phyloP scores from a whole-genome alignment of 768 basidiomycete species.

The Piloderma croceum region DNA sequence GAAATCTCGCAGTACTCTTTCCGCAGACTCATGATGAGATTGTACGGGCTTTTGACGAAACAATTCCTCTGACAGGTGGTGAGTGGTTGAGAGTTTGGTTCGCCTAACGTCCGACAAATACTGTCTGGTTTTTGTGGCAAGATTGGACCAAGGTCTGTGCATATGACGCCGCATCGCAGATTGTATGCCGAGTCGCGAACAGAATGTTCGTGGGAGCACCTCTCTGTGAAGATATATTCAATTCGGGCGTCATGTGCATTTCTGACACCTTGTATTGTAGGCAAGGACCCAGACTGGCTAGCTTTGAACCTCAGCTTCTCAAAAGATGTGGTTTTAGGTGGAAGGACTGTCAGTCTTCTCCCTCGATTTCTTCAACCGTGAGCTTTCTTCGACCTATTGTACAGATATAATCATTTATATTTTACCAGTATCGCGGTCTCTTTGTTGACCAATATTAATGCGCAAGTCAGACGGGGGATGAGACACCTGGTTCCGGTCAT shows the following conservation, averaged over 20 bases:
- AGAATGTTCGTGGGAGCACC: not conserved
- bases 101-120: not conserved
- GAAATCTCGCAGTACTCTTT: no score
- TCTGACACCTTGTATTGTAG: not conserved
- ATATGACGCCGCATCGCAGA: not conserved
- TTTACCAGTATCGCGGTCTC: not conserved
- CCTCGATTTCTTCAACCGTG: not conserved
- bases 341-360: not conserved
- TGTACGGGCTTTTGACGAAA: not conserved
- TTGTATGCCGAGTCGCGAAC: not conserved
- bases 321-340: not conserved
- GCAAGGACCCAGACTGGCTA: not conserved
- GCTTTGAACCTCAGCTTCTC: not conserved
- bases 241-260: not conserved
- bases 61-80: not conserved
- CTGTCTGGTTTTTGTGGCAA: not conserved
- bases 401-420: slow-evolving; percentile 3
- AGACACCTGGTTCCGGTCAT: slow-evolving; percentile 24
- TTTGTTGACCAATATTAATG: not conserved
- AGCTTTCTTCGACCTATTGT: not conserved
- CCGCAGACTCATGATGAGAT: not conserved
- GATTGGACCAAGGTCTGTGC: not conserved
- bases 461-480: not conserved
- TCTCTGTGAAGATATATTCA: not conserved
- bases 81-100: not conserved